Conservation (phyloP, 352 stramenopile species). For the Lagenidium sp. region DNA sequence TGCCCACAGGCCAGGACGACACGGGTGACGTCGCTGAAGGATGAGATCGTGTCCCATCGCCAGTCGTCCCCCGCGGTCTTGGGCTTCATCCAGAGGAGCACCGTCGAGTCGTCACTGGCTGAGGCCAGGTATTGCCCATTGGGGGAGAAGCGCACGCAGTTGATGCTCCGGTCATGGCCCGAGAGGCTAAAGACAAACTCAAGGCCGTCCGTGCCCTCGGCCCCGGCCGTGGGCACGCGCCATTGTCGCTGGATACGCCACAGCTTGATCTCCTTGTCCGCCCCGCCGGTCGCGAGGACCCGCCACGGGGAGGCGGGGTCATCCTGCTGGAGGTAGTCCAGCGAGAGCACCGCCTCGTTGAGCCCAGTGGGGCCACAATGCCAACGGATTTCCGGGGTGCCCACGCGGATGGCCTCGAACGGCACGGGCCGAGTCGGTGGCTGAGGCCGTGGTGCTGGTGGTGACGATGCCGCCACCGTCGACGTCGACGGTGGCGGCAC, state of each 20-base stretch:
- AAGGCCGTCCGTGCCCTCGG: conserved; percentile 26
- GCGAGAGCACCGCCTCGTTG: conserved; percentile 81
- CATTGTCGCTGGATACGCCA: conserved; percentile 67
- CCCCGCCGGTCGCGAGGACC: conserved; percentile 72
- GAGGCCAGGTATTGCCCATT: conserved; percentile 79
- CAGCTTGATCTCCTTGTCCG: conserved; percentile 85
- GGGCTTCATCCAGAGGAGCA: conserved; percentile 78
- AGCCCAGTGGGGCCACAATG: conserved; percentile 80
- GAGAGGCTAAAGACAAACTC: conserved; percentile 81
- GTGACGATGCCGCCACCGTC: background rate
- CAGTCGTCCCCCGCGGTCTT: conserved; percentile 64
- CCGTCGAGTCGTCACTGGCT: conserved; percentile 84
- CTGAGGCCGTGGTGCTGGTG: background rate
- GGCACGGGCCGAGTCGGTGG: conserved; percentile 5
- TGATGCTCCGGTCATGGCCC: conserved; percentile 85
- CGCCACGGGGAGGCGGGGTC: background rate
- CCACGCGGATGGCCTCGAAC: conserved; percentile 45
- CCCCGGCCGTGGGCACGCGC: too few species aligned
- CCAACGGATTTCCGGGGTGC: conserved; percentile 81
- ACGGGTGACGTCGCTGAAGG: conserved; percentile 70
- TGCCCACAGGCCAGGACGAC: conserved; percentile 69
- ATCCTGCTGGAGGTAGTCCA: conserved; percentile 55
- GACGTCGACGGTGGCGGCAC: too few species aligned
- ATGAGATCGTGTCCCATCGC: conserved; percentile 70
- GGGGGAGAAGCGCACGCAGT: conserved; percentile 89